These are phyloP conservation scores for Glycine tomentella DNA, from an alignment of 306 rosid species.

Conservation along the genomic window DNA sequence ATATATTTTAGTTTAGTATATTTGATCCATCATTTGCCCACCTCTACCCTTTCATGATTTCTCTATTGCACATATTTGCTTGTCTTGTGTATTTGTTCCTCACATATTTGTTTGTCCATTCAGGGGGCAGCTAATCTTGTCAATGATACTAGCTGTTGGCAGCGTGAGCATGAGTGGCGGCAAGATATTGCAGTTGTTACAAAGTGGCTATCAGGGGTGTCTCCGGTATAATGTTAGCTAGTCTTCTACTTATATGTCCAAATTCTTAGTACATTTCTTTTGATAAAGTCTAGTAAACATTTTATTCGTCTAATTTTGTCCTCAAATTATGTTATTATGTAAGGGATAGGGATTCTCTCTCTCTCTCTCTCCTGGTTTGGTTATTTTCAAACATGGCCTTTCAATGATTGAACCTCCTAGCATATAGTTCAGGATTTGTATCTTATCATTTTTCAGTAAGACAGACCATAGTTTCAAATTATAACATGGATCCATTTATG, in stretches of 20 bases:
- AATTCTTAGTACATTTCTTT: slow-evolving; percentile 35
- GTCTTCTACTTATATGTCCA: slow-evolving; percentile 38
- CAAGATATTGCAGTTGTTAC: slow-evolving; percentile 99
- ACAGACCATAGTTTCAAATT: slow-evolving; percentile 24
- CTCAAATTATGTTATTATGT: slow-evolving; percentile 3
- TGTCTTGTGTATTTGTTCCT: slow-evolving; percentile 22
- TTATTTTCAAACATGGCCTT: slow-evolving; percentile 26
- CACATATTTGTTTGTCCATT: slow-evolving; percentile 48
- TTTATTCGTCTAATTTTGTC: slow-evolving; percentile 21
- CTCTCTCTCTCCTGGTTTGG: slow-evolving; percentile 23
- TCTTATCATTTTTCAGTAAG: slow-evolving; percentile 23
- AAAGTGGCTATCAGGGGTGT: slow-evolving; percentile 96
- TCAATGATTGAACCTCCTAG: slow-evolving; percentile 21
- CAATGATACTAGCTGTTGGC: slow-evolving; percentile 92
- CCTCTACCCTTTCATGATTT: slow-evolving; percentile 12
- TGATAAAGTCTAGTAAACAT: slow-evolving; percentile 10
- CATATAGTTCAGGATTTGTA: slow-evolving; percentile 35
- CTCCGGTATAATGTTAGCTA: slow-evolving; percentile 69
- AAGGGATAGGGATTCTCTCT: slow-evolving; percentile 8
- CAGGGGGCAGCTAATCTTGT: slow-evolving; percentile 93
- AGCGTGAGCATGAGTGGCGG: slow-evolving; percentile 95
- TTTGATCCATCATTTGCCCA: neutral
- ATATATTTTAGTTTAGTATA: slow-evolving; percentile 6
- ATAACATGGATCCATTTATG: slow-evolving; percentile 23
- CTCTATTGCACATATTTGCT: slow-evolving; percentile 29